Conservation (phyloP, 352 stramenopile species). For the Phytophthora hybrid region DNA sequence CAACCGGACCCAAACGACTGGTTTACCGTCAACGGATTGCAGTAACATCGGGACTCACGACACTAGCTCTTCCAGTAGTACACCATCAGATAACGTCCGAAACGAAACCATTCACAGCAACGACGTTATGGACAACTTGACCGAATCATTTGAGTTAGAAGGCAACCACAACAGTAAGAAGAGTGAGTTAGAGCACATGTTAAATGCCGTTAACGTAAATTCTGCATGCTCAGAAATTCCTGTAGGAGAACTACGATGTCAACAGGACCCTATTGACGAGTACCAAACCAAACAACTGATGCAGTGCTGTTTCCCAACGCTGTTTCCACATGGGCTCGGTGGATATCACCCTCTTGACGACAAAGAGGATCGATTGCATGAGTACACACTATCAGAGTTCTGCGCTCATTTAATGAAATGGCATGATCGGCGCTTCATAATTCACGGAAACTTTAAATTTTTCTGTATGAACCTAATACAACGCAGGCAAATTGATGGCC, state of each 20-base stretch:
- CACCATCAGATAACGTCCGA: too few species aligned
- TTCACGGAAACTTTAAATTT: too few species aligned
- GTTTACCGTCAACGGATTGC: too few species aligned
- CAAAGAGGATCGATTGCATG: conserved; percentile 8
- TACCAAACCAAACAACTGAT: conserved; percentile 26
- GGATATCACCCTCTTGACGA: conserved; percentile 10
- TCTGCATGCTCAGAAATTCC: neutral
- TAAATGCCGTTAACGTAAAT: neutral
- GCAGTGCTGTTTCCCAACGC: conserved; percentile 31
- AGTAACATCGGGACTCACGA: too few species aligned
- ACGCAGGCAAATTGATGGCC: conserved; percentile 31
- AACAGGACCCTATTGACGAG: conserved; percentile 16
- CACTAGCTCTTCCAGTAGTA: neutral
- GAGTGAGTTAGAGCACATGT: neutral
- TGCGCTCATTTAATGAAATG: conserved; percentile 19
- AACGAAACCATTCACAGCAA: neutral
- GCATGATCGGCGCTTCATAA: too few species aligned
- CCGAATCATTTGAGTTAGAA: conserved; percentile 4
- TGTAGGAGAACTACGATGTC: neutral
- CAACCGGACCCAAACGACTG: too few species aligned
- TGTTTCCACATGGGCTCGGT: conserved; percentile 28
- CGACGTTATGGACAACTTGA: neutral
- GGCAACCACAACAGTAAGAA: neutral
- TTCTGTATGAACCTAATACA: conserved; percentile 15
- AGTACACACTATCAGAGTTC: conserved; percentile 21